Percentiles rank a stretch among this genome's conserved stretches.
phyloP scores from a whole-genome alignment of 768 basidiomycete species.

The Trametes gibbosa region DNA sequence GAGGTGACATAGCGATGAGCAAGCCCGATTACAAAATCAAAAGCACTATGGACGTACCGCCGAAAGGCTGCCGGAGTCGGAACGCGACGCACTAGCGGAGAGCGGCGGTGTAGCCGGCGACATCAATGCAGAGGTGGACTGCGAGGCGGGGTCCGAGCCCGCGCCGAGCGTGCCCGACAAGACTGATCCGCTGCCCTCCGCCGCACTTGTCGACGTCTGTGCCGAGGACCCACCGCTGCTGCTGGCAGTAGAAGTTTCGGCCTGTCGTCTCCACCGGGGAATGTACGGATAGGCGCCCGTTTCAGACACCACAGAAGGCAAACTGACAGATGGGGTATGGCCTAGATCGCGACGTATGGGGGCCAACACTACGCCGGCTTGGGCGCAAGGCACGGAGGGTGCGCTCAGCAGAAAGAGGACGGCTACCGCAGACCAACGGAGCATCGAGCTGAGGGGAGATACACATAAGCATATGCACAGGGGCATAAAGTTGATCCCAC shows the following conservation, averaged over 20 bases:
- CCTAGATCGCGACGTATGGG: background rate
- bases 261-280: slow-evolving; percentile 10
- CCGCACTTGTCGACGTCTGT: background rate
- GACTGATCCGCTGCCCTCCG: background rate
- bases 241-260: background rate
- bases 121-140: background rate
- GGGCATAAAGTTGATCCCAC: background rate
- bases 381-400: background rate
- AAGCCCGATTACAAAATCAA: background rate
- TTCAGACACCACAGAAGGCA: background rate
- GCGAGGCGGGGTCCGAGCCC: no score
- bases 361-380: slow-evolving; percentile 1
- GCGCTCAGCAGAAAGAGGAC: background rate
- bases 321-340: background rate
- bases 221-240: background rate
- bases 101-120: background rate
- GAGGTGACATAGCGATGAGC: background rate
- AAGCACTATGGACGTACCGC: background rate
- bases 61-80: background rate
- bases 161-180: background rate
- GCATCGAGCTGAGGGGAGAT: background rate
- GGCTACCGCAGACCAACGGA: slow-evolving; percentile 1
- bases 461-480: background rate
- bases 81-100: background rate
- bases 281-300: background rate